A percentile compares a stretch with the other conserved stretches of the same genome.
These are phyloP conservation scores for Hirsutella thompsonii DNA, from an alignment of 2,329 filamentous ascomycete species.

Conservation along the genomic window DNA sequence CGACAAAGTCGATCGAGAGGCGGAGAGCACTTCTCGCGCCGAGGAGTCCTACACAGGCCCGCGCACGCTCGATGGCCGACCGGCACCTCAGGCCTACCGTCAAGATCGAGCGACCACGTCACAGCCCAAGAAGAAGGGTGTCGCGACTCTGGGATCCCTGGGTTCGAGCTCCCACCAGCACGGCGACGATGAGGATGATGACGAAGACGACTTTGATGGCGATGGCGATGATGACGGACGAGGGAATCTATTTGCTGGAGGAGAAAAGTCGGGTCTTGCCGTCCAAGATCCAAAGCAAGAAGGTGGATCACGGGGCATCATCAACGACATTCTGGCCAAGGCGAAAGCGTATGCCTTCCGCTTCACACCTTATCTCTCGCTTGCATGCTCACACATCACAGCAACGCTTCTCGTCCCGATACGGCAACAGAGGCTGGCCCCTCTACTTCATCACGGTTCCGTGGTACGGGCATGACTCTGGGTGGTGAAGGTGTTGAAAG, in stretches of 20 bases:
- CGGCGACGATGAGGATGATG: constrained; percentile 46
- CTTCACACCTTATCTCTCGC: constrained; percentile 1
- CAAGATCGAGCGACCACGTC: constrained; percentile 20
- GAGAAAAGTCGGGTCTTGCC: constrained; percentile 67
- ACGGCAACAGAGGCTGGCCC: constrained; percentile 34
- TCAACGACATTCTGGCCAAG: constrained; percentile 52
- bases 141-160: constrained; percentile 47
- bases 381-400: constrained; percentile 17
- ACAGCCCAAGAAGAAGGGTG: constrained; percentile 42
- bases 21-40: constrained; percentile 10
- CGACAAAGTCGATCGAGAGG: constrained; percentile 23
- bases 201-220: constrained; percentile 41
- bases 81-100: constrained; percentile 31
- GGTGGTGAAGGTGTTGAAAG: constrained; percentile 67
- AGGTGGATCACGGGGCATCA: constrained; percentile 38
- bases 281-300: constrained; percentile 47
- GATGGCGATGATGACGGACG: constrained; percentile 44
- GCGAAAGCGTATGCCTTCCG: constrained; percentile 39
- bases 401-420: constrained; percentile 47
- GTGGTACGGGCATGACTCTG: constrained; percentile 60
- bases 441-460: constrained; percentile 44
- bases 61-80: constrained; percentile 49
- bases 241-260: constrained; percentile 67
- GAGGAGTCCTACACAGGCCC: constrained; percentile 42
- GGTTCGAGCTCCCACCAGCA: constrained; percentile 33